Conservation (phyloP, 2,329 filamentous ascomycete species). For the Fusarium stilboides region DNA sequence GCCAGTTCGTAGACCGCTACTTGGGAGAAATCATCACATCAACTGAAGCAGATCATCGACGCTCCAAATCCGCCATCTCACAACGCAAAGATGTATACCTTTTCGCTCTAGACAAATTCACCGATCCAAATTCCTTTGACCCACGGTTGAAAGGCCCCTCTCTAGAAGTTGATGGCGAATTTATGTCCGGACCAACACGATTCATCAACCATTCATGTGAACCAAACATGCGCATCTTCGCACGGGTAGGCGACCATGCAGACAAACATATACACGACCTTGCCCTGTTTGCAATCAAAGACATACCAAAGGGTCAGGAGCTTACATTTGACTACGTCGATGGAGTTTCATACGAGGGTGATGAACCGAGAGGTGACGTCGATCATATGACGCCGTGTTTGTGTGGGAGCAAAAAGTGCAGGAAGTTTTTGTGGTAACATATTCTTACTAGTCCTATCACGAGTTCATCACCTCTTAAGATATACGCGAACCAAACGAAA, state of each 20-base stretch:
- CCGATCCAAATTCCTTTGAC: constrained; percentile 69
- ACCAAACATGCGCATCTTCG: constrained; percentile 85
- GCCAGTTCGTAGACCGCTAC: constrained; percentile 86
- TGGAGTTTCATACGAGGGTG: constrained; percentile 69
- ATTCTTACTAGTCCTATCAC: not conserved
- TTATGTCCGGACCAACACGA: constrained; percentile 82
- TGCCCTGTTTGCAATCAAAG: constrained; percentile 79
- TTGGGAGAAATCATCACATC: constrained; percentile 79
- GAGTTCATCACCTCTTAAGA: not conserved
- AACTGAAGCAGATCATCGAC: constrained; percentile 75
- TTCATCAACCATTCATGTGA: constrained; percentile 90
- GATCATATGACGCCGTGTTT: constrained; percentile 71
- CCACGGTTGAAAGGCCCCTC: constrained; percentile 69
- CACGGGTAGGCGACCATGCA: constrained; percentile 81
- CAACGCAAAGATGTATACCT: constrained; percentile 83
- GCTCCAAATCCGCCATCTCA: constrained; percentile 67
- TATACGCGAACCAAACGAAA: not conserved
- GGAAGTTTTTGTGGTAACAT: constrained; percentile 76
- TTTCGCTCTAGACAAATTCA: constrained; percentile 87
- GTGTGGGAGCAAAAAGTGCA: constrained; percentile 77
- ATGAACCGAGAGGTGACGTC: constrained; percentile 57
- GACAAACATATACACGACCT: constrained; percentile 83
- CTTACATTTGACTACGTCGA: constrained; percentile 87
- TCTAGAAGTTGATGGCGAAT: constrained; percentile 79
- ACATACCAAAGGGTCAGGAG: constrained; percentile 77